Base-by-base conservation (phyloP, 495 filamentous ascomycete genomes). In the Penicillium arizonense region DNA sequence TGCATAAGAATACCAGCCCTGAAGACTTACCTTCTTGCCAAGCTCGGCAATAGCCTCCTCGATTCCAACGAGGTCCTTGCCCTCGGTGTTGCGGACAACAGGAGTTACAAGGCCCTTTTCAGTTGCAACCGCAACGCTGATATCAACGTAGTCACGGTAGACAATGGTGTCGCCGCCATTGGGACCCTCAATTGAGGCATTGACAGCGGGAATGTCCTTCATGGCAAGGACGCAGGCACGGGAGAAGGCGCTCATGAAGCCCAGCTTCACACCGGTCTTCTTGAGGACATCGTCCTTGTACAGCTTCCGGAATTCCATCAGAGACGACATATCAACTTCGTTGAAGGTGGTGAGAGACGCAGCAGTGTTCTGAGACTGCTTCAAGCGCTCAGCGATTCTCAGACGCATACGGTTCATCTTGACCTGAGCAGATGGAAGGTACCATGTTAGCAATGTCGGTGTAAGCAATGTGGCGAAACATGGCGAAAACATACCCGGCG, bases 361-460 rank as follows among this genome's bases (percentile, higher is more conserved):
- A 47, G 95, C 94, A 4, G 94, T 97, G 76, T 99, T 97, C 75
- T 99, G 94, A 13, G 93, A 97, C 67, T 98, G 94, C 82, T 98
- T 98, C 44, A 98, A 81, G 56, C 94, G 92, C 78, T 98, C 94
- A 18, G 94, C 90, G 56, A 97, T 98, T 18, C 94, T 85, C 39
- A 97, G 82, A 44, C 94, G 90, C 95, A 98, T 98, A 47, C 95
- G 89, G 78, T 97, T 97, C 94, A 98, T 98, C 80, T 98, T 98
- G 59, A 97, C 91, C 90, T 93, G 53, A 24, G 42, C 14, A 10
- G 28, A 16, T 37, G 35, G 9, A 37, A 37, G 45, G 33, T 47
- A 43, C 23, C 10, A 20, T 38, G 23, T 63, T 35, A 58, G 47
- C 37, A 3, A 44, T 42, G 10, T 43, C 34, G 42, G 39, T n/a